Evolutionary conservation across 78 protist species (phyloP).

Genomic region (Pigoraptor vietnamica): DNA sequence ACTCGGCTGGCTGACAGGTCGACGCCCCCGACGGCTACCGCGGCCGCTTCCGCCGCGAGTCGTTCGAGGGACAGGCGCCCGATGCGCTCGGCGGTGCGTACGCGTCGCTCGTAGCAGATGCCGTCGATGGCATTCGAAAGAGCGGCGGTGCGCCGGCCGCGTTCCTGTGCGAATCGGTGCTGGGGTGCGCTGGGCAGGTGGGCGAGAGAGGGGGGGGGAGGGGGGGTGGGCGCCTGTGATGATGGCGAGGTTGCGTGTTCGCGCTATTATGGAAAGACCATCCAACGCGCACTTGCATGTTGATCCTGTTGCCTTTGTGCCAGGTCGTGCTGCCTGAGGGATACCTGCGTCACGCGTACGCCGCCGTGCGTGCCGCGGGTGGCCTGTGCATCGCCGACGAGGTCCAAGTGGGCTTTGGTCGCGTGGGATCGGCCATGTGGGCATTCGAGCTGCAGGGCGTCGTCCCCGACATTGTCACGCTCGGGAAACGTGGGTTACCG

Average conservation of each 20-base stretch:
- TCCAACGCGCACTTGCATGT: no score
- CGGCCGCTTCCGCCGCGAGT: neutral
- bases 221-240: no score
- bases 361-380: constrained; percentile 43
- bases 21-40: neutral
- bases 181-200: constrained; percentile 1
- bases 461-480: constrained; percentile 63
- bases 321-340: constrained; percentile 5
- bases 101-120: neutral
- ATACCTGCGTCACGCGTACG: constrained; percentile 37
- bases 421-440: constrained; percentile 56
- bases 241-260: no score
- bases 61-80: neutral
- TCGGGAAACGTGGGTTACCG: constrained; percentile 50
- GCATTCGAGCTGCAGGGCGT: constrained; percentile 35
- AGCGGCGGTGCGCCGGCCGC: neutral
- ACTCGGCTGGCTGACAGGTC: neutral
- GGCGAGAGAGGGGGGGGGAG: no score
- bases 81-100: neutral
- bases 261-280: no score
- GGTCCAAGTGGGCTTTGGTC: constrained; percentile 79
- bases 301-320: no score
- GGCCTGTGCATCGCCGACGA: constrained; percentile 81
- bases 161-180: neutral
- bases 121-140: neutral